These are phyloP conservation scores for Leccinum subtestaceum DNA, from an alignment of 768 basidiomycete species.

Conservation along the genomic window DNA sequence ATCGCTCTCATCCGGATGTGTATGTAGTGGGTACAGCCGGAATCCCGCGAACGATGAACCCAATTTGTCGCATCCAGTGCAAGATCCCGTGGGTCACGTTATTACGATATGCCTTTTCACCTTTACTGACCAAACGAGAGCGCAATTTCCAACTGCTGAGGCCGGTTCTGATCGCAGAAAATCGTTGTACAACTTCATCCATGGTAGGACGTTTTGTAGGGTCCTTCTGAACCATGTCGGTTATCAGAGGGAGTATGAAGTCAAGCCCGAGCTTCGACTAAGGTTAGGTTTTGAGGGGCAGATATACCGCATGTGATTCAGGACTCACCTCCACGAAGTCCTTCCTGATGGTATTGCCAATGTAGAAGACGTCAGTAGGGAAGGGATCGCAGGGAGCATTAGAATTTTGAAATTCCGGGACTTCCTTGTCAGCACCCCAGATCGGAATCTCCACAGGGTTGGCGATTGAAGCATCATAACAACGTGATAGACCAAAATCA, in stretches of 20 bases:
- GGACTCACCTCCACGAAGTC: background rate
- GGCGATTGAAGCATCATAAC: background rate
- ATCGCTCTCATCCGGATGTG: conserved; percentile 35
- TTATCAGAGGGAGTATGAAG: conserved; percentile 35
- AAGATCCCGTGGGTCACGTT: conserved; percentile 2
- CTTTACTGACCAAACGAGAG: conserved; percentile 21
- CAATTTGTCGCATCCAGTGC: conserved; percentile 28
- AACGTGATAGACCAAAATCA: background rate
- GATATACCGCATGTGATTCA: no score
- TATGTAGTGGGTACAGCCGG: conserved; percentile 21
- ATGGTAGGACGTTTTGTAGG: conserved; percentile 38
- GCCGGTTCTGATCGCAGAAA: background rate
- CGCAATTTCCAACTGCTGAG: conserved; percentile 29
- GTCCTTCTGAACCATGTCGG: conserved; percentile 39
- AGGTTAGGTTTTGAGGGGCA: no score
- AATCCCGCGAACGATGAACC: conserved; percentile 14
- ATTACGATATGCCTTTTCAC: background rate
- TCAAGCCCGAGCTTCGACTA: conserved; percentile 12
- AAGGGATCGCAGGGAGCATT: background rate
- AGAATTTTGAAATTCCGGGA: background rate
- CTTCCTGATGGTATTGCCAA: background rate
- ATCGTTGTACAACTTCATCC: conserved; percentile 26
- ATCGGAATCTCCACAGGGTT: rapidly evolving
- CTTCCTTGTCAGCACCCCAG: background rate
- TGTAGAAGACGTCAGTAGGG: background rate